Percentiles rank a stretch among this genome's conserved stretches.
Conservation (phyloP, 345 rosid genomes). For the Carallia brachiata region DNA sequence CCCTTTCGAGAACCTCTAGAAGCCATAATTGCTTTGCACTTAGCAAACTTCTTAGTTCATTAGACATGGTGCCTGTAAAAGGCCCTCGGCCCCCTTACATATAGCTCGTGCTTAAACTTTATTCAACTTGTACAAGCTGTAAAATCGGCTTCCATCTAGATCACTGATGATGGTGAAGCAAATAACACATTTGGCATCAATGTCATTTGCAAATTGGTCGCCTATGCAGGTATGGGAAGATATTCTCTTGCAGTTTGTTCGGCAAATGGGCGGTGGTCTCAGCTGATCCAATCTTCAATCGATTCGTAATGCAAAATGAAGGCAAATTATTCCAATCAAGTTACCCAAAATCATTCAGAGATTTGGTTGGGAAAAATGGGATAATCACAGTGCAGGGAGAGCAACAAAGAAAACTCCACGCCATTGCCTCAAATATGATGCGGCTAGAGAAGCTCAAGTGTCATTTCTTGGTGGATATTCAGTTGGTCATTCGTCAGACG, state of each 20-base stretch:
- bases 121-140: too few relatives aligned
- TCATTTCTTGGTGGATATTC: conserved; percentile 67
- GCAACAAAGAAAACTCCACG: conserved; percentile 72
- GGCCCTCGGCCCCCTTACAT: too few relatives aligned
- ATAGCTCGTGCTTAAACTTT: too few relatives aligned
- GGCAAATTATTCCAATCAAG: conserved; percentile 79
- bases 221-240: conserved; percentile 57
- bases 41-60: too few relatives aligned
- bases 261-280: conserved; percentile 79
- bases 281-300: conserved; percentile 62
- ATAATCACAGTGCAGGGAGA: conserved; percentile 76
- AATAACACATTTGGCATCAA: too few relatives aligned
- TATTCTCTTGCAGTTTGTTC: conserved; percentile 74
- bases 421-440: conserved; percentile 77
- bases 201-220: not conserved
- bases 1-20: too few relatives aligned
- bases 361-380: conserved; percentile 83
- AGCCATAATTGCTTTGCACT: too few relatives aligned
- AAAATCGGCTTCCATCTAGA: too few relatives aligned
- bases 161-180: too few relatives aligned
- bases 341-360: conserved; percentile 82
- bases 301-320: conserved; percentile 75
- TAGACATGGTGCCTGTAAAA: too few relatives aligned
- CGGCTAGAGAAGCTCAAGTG: conserved; percentile 63
- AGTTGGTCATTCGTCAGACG: conserved; percentile 49